Percentiles rank a stretch among this genome's conserved stretches.
phyloP scores from a whole-genome alignment of 352 stramenopile genomes.

The Pythium rhizo-oryzae region DNA sequence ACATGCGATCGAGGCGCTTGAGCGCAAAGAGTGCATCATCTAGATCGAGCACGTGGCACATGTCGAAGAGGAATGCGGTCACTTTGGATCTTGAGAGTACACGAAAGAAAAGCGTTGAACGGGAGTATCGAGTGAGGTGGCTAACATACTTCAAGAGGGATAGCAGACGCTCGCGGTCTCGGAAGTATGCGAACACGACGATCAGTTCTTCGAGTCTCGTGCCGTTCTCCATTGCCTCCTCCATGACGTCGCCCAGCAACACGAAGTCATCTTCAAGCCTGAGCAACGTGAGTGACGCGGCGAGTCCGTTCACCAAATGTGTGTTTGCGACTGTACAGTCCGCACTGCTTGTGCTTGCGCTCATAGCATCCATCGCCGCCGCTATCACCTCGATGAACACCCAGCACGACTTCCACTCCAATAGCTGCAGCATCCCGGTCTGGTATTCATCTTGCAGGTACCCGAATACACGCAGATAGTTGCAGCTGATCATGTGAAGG shows the following conservation, averaged over 20 bases:
- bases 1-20: conserved; percentile 61
- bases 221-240: conserved; percentile 41
- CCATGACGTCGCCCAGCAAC: conserved; percentile 43
- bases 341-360: background rate
- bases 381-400: conserved; percentile 51
- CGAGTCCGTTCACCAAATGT: conserved; percentile 45
- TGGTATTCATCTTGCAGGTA: conserved; percentile 47
- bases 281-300: conserved; percentile 41
- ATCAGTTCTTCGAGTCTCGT: conserved; percentile 48
- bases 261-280: conserved; percentile 37
- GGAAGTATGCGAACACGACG: conserved; percentile 58
- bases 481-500: conserved; percentile 29
- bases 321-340: conserved; percentile 5
- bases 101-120: conserved; percentile 47
- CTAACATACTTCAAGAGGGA: conserved; percentile 52
- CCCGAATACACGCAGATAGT: conserved; percentile 49
- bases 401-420: conserved; percentile 46
- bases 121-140: conserved; percentile 31
- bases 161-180: conserved; percentile 32
- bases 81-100: conserved; percentile 55
- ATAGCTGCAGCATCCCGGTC: conserved; percentile 38
- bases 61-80: conserved; percentile 62
- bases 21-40: conserved; percentile 70
- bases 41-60: conserved; percentile 62
- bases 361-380: conserved; percentile 14